Conservation (phyloP, 208 protist species). For the Leptomonas pyrrhocoris region DNA sequence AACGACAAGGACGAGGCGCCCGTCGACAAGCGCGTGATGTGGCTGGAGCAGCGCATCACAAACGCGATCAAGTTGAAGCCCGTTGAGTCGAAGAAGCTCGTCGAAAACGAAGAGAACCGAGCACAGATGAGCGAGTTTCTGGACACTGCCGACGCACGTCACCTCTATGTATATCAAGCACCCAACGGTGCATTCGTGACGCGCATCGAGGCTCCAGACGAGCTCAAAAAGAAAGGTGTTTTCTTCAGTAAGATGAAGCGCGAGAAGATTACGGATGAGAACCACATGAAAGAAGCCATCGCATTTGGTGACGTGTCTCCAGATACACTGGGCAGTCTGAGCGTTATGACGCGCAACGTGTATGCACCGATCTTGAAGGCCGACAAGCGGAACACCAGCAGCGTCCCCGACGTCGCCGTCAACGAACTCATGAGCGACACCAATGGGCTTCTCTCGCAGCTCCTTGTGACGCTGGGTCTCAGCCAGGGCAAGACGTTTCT, state of each 20-base stretch:
- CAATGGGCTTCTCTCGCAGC: constrained; percentile 82
- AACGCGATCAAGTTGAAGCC: constrained; percentile 88
- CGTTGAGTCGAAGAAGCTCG: constrained; percentile 89
- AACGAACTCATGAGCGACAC: constrained; percentile 93
- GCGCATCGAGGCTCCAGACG: constrained; percentile 87
- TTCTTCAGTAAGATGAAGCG: constrained; percentile 93
- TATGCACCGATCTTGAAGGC: constrained; percentile 88
- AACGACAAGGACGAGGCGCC: constrained; percentile 91
- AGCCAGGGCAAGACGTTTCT: constrained; percentile 93
- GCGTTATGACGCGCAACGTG: constrained; percentile 83
- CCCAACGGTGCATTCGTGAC: constrained; percentile 73
- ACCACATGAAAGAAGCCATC: constrained; percentile 82
- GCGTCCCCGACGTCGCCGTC: constrained; percentile 92
- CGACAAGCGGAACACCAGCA: constrained; percentile 85
- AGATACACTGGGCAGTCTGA: constrained; percentile 74
- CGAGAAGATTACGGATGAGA: constrained; percentile 90
- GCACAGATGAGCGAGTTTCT: constrained; percentile 92
- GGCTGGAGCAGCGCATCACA: constrained; percentile 91
- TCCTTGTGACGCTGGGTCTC: constrained; percentile 92
- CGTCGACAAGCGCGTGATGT: constrained; percentile 91
- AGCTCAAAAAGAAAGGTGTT: constrained; percentile 91
- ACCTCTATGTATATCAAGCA: constrained; percentile 92
- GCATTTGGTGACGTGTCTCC: constrained; percentile 86
- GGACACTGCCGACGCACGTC: constrained; percentile 88
- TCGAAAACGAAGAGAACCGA: constrained; percentile 92